Percentiles rank a stretch among this genome's conserved stretches.
Conservation (phyloP, 352 stramenopile species). For the Pythium monospermum region DNA sequence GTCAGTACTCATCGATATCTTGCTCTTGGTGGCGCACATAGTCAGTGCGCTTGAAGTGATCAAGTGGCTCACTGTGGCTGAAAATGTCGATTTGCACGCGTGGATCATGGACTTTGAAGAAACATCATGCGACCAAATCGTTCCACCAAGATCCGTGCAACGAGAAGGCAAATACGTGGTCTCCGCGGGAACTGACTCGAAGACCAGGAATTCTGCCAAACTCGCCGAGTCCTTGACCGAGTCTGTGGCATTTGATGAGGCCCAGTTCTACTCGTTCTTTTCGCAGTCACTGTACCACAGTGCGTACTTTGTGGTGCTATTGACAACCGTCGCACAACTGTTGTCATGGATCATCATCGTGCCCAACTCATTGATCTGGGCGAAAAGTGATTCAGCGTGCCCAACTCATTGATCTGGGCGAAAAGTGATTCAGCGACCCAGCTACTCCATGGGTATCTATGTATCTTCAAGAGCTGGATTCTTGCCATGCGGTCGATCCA, state of each 20-base stretch:
- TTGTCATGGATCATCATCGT: conserved; percentile 23
- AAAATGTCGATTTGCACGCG: conserved; percentile 18
- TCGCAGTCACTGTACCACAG: conserved; percentile 25
- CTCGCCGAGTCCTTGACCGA: neutral
- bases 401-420: conserved; percentile 21
- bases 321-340: conserved; percentile 14
- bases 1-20: conserved; percentile 19
- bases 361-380: conserved; percentile 21
- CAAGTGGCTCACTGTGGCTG: conserved; percentile 21
- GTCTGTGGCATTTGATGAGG: conserved; percentile 14
- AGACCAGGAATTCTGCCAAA: neutral
- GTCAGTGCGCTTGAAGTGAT: conserved; percentile 22
- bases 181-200: too few relatives aligned
- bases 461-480: conserved; percentile 16
- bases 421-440: conserved; percentile 17
- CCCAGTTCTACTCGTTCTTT: conserved; percentile 29
- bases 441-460: conserved; percentile 11
- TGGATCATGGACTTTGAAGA: conserved; percentile 26
- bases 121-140: neutral
- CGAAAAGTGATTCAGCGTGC: conserved; percentile 19
- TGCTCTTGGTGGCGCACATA: conserved; percentile 8
- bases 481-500: conserved; percentile 8
- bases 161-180: too few relatives aligned
- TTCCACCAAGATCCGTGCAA: conserved; percentile 5
- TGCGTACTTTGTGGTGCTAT: conserved; percentile 9